Conservation (phyloP, 257 asterid genomes). For the Salvia splendens region DNA sequence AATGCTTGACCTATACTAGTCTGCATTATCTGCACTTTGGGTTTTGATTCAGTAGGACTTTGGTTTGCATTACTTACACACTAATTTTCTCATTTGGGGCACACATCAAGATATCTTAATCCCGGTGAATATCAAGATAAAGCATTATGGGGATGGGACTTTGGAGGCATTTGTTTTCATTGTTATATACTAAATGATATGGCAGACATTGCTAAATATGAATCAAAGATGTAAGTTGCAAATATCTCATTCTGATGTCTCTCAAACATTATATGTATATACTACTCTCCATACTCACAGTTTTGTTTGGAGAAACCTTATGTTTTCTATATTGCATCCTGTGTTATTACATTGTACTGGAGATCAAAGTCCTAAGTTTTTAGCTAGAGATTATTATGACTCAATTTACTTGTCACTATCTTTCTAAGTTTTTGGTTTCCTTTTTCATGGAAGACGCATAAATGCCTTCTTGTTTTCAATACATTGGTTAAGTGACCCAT, state of each 20-base stretch:
- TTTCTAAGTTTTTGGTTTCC: neutral
- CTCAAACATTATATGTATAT: neutral
- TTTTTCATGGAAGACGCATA: constrained; percentile 6
- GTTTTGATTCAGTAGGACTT: constrained; percentile 8
- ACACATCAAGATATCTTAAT: neutral
- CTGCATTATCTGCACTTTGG: neutral
- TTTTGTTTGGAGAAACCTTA: constrained; percentile 4
- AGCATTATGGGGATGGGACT: neutral
- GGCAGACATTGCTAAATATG: neutral
- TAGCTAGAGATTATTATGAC: neutral
- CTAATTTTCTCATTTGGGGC: neutral
- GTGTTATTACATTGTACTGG: neutral
- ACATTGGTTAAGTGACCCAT: neutral
- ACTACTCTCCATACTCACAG: neutral
- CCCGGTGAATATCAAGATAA: neutral
- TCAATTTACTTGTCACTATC: neutral
- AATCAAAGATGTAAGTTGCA: neutral
- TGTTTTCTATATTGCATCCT: neutral
- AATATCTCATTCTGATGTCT: neutral
- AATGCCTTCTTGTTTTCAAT: neutral
- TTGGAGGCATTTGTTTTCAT: neutral
- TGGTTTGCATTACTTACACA: neutral
- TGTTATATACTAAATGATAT: neutral
- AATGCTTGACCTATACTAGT: neutral
- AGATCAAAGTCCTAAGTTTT: neutral